A percentile compares a stretch with the other conserved stretches of the same genome.
Evolutionary conservation across 2,329 filamentous ascomycete genomes (phyloP).

Genomic region (Trichophyton rubrum): DNA sequence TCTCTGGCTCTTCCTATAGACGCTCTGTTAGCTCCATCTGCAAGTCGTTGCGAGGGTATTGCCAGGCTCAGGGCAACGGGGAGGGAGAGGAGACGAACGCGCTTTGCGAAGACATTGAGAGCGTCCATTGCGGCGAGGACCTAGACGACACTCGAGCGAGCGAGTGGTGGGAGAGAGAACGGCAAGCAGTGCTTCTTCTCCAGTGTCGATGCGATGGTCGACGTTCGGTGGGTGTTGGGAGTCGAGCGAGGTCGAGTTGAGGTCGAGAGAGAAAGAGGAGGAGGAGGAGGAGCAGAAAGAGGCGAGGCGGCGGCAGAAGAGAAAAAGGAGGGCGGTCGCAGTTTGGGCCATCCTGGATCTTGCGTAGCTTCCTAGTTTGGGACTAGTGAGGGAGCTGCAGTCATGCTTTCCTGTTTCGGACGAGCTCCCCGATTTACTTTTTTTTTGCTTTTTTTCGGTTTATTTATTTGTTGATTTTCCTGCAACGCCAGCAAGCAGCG

Average conservation of each 20-base stretch:
- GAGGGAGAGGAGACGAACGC: constrained; percentile 3
- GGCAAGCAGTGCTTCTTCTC: background rate
- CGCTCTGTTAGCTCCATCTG: background rate
- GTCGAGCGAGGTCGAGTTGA: background rate
- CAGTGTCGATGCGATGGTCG: background rate
- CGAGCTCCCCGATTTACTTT: constrained; percentile 1
- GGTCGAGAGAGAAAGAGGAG: background rate
- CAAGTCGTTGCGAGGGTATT: background rate
- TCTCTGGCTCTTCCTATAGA: constrained; percentile 7
- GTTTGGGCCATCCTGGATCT: constrained; percentile 1
- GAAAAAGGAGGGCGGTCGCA: background rate
- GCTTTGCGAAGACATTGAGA: constrained; percentile 10
- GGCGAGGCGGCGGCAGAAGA: constrained; percentile 6
- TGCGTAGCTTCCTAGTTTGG: background rate
- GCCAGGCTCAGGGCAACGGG: background rate
- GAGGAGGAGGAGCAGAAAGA: background rate
- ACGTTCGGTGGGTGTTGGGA: background rate
- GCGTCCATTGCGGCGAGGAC: constrained; percentile 8
- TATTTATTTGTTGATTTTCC: background rate
- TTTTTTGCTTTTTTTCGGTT: background rate
- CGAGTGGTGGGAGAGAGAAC: background rate
- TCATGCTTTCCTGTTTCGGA: background rate
- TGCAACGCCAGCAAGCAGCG: background rate
- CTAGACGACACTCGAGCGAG: background rate
- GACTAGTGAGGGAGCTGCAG: background rate